Conservation (phyloP, 2,329 filamentous ascomycete species). For the Colletotrichum sp. region DNA sequence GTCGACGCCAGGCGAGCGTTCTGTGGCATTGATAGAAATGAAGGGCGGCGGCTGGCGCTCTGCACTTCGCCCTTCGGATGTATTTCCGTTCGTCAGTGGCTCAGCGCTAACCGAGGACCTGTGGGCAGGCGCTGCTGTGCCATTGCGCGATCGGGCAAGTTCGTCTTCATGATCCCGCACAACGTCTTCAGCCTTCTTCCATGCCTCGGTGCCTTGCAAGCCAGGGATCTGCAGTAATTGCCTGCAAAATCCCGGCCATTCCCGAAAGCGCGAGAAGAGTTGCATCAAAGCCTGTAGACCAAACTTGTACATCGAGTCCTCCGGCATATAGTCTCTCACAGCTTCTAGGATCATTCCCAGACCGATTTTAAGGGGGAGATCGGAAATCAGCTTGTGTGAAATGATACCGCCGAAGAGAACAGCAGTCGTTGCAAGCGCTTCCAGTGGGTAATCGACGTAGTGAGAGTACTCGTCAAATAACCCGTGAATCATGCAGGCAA, state of each 20-base stretch:
- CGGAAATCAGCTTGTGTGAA: slow-evolving; percentile 88
- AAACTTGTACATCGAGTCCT: slow-evolving; percentile 97
- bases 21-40: slow-evolving; percentile 77
- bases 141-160: slow-evolving; percentile 59
- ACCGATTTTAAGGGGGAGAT: slow-evolving; percentile 91
- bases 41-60: slow-evolving; percentile 77
- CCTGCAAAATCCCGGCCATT: slow-evolving; percentile 96
- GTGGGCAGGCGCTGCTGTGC: slow-evolving; percentile 41
- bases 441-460: slow-evolving; percentile 94
- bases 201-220: slow-evolving; percentile 84
- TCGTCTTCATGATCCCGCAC: slow-evolving; percentile 72
- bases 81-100: slow-evolving; percentile 70
- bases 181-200: slow-evolving; percentile 81
- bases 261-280: slow-evolving; percentile 79
- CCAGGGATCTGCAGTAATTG: slow-evolving; percentile 82
- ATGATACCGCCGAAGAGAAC: slow-evolving; percentile 97
- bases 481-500: slow-evolving; percentile 98
- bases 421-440: slow-evolving; percentile 92
- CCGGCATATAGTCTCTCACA: slow-evolving; percentile 81
- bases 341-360: slow-evolving; percentile 98
- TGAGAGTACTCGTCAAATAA: slow-evolving; percentile 97
- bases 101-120: slow-evolving; percentile 48
- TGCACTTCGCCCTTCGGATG: slow-evolving; percentile 63
- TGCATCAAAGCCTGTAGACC: slow-evolving; percentile 94
- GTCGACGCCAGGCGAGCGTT: slow-evolving; percentile 63